Base-by-base conservation (phyloP, 2,329 filamentous ascomycete genomes). In the Drechmeria coniospora region DNA sequence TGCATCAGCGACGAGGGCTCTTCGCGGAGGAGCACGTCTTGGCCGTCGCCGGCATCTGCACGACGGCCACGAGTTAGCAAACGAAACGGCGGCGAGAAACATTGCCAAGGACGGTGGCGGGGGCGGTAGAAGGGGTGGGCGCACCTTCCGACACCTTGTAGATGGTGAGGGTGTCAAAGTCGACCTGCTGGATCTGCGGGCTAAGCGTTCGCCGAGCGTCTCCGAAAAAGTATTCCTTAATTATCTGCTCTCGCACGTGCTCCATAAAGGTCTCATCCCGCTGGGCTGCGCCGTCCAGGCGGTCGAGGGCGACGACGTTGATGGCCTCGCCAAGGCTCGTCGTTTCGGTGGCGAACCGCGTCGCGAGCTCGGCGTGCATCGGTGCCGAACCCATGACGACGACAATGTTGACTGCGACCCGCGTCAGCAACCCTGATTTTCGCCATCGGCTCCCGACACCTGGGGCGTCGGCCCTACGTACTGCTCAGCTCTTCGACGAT, bases 191-290 rank as follows among this genome's bases (percentile, higher is more conserved):
- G 6, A 83, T 92, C 42, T 86, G 79, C 0, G 90, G 90, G 25
- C 80, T 90, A 2, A 98, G 61, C 0, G 81, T 79, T 32, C 79
- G 69, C 35, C 72, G 74, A 2, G 67, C 55, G 36, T 80, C 78
- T 8, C 90, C 90, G 47, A 94, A 98, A 58, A 98, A 98, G 53
- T 98, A 98, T 41, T 86, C 78, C 39, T 79, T 78, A 28, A 94
- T 84, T 27, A 79, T 69, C 1, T 78, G 70, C 43, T 92, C 80
- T 24, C 79, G 69, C 5, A 71, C 56, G 11, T 73, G 65, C 42
- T 81, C 79, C 63, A 86, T 72, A 49, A 82, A 92, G 0, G 57
- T 48, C 21, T 76, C 69, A 36, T 84, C 78, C 26, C 82, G 68
- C 43, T 81, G 72, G 2, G 81, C 80, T 21, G 81, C 84, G 15